Percentiles rank a stretch among this genome's conserved stretches.
These are phyloP conservation scores for Rhizopogon vesiculosus DNA, from an alignment of 768 basidiomycete genomes.

Conservation along the genomic window DNA sequence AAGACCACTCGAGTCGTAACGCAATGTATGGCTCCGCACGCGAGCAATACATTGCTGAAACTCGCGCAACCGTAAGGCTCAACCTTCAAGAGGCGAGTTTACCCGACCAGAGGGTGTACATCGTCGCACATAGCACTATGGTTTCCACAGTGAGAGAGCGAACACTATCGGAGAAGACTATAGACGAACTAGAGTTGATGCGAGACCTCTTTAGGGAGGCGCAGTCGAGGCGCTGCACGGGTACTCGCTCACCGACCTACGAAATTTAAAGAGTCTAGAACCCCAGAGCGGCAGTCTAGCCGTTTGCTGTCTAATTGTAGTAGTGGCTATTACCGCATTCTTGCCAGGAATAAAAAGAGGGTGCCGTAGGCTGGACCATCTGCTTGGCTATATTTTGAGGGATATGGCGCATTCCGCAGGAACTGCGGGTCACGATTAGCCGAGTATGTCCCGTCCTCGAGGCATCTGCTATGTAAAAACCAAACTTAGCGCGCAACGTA, in stretches of 20 bases:
- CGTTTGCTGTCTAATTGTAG: not conserved
- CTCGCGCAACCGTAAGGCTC: conserved; percentile 8
- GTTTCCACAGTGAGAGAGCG: conserved; percentile 5
- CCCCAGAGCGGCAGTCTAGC: not conserved
- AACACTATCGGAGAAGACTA: conserved; percentile 8
- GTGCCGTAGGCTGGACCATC: not conserved
- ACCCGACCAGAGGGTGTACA: conserved; percentile 16
- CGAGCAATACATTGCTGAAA: conserved; percentile 15
- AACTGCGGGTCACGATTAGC: too few relatives aligned
- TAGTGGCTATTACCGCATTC: not conserved
- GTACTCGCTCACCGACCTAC: not conserved
- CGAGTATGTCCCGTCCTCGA: not conserved
- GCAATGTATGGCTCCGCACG: conserved; percentile 11
- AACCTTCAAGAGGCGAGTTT: conserved; percentile 12
- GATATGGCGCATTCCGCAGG: too few relatives aligned
- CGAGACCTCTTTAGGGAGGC: conserved; percentile 9
- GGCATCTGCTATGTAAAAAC: not conserved
- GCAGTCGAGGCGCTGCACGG: conserved; percentile 4
- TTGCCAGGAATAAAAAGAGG: not conserved
- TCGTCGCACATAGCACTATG: conserved; percentile 14
- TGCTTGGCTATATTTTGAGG: too few relatives aligned
- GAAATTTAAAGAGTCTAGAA: not conserved
- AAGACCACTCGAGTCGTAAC: not conserved
- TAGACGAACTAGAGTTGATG: conserved; percentile 14
- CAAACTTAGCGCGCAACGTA: not conserved